Base-by-base conservation (phyloP, 1,139 yeast genomes). In the Kodamaea ohmeri region DNA sequence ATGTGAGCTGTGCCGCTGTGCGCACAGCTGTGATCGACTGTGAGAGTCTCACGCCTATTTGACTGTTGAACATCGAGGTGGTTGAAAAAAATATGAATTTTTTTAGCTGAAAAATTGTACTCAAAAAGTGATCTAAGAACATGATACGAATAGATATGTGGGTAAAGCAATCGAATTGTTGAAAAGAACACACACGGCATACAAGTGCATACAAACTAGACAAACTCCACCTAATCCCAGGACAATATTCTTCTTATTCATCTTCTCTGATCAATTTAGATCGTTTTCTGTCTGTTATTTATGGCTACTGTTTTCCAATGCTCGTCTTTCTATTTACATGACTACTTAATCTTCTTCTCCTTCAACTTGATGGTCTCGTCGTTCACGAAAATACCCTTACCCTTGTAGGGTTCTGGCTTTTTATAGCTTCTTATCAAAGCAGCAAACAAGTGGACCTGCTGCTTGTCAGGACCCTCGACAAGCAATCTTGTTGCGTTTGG, bases 361-460 rank as follows among this genome's bases (percentile, higher is more conserved):
- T 92, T 92, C 60, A 90, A 73, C 60, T 80, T 83, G 60, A 92
- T 83, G 38, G 95, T 89, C 66, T 92, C 97, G 55, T 81, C 84
- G 61, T 90, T 87, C 39, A 94, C 84, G 58, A 84, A 94, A 39
- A 94, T 85, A 55, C 99, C 99, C 64, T 94, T 94, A 58, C 98
- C 98, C 66, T 94, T 94, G 63, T 94, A 94, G 28, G 97, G 97
- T 65, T 94, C 99, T 28, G 99, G 99, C 45, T 95, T 95, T 61
- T 88, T 86, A 70, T 78, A 79, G 52, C 78, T 80, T 61, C 98
- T 81, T 49, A 94, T 75, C 41, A 80, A 77, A 15, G 96, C 96
- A 14, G 98, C 98, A 61, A 88, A 86, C 43, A 83, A 73, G 55
- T 81, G 84, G 29, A 94, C 92, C 56, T 83, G 83, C 61, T 90